Evolutionary conservation across 768 basidiomycete genomes (phyloP), one percentile per base, ranked within the genome.

Genomic region (Hydnum rufescens): DNA sequence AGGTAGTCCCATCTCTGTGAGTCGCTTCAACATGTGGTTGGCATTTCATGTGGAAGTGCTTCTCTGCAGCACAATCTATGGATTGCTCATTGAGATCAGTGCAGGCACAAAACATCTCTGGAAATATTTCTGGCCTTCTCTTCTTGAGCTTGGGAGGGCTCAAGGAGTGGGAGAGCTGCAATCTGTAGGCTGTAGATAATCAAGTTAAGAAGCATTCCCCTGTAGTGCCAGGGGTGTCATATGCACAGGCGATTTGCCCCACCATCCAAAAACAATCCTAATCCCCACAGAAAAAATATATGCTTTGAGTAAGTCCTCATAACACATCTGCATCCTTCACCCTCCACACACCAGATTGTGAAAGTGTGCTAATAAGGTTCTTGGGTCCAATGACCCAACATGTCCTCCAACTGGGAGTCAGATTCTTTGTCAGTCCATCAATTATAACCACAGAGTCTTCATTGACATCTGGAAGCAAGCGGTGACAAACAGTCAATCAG

Each of bases 391-490:
- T n/a, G n/a, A n/a, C 88, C 90, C 67, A 88, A 67, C 88, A 92
- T 36, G 90, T 70, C 57, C 92, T 75, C 88, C 88, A 96, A 32
- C 92, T 92, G 5, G 90, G 89, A 52, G 92, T 77, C 59, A 89
- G 79, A 65, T 90, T 90, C 82, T 92, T 95, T 3, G 90, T 95
- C 49, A 95, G 72, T 34, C 92, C 92, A 59, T 93, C 87, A 53
- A 96, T 80, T 57, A 96, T 78, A 52, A 93, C 68, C 46, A 84
- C 72, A 0, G 85, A 70, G 59, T 92, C 89, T n/a, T n/a, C n/a
- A n/a, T n/a, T n/a, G n/a, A n/a, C n/a, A n/a, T n/a, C n/a, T n/a
- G n/a, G n/a, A n/a, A n/a, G n/a, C n/a, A n/a, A n/a, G n/a, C n/a
- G n/a, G n/a, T n/a, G n/a, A n/a, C n/a, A n/a, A n/a, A n/a, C 16